Evolutionary conservation across 1,139 yeast genomes (phyloP).

Genomic region (Kluyveromyces sp.): DNA sequence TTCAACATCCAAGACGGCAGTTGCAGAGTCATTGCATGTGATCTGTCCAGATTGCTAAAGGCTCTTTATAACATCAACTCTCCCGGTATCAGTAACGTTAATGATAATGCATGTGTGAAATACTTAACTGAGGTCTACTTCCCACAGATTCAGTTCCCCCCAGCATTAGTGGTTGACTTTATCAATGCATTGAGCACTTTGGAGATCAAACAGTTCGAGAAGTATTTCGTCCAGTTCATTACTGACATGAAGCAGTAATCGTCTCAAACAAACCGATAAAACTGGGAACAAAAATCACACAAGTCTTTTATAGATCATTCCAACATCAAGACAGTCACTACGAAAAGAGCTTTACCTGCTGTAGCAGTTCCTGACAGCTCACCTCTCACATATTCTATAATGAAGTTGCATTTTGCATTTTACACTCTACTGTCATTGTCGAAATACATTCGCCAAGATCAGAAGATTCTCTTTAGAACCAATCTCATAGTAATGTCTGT

Average conservation of each 20-base stretch:
- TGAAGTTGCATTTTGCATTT: not conserved
- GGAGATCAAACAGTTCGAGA: slow-evolving; percentile 56
- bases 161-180: slow-evolving; percentile 49
- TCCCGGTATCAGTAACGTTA: slow-evolving; percentile 16
- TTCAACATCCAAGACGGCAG: slow-evolving; percentile 75
- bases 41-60: slow-evolving; percentile 64
- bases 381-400: not conserved
- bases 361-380: not conserved
- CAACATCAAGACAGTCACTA: not conserved
- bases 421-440: too few species aligned
- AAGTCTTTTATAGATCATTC: not conserved
- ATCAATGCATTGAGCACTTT: slow-evolving; percentile 47
- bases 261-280: not conserved
- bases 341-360: not conserved
- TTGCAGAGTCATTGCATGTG: slow-evolving; percentile 65
- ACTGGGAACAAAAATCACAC: not conserved
- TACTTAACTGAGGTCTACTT: slow-evolving; percentile 47
- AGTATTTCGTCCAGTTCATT: slow-evolving; percentile 55
- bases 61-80: slow-evolving; percentile 41
- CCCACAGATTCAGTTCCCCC: slow-evolving; percentile 55
- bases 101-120: slow-evolving; percentile 38
- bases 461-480: too few species aligned
- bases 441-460: too few species aligned
- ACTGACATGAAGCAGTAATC: slow-evolving; percentile 33
- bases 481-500: too few species aligned